These are phyloP conservation scores for Cnidoscolus chayamansa DNA, from an alignment of 441 rosid species.

Conservation along the genomic window DNA sequence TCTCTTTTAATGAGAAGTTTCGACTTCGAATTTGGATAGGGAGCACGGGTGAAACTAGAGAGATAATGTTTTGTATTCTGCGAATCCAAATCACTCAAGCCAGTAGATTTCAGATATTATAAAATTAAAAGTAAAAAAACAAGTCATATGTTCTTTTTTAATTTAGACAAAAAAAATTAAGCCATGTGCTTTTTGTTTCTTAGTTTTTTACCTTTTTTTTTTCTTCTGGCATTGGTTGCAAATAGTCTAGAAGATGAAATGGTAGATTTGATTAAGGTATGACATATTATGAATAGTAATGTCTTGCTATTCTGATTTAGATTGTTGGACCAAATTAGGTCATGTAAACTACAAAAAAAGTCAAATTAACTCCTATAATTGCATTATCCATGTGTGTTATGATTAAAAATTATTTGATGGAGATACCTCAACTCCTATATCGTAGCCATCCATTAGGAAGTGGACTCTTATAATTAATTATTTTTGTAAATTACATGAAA, in stretches of 20 bases:
- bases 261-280: not conserved
- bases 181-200: not conserved
- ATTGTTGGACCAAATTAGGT: not conserved
- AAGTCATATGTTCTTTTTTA: too few relatives aligned
- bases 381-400: not conserved
- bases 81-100: too few relatives aligned
- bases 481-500: not conserved
- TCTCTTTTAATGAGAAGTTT: too few relatives aligned
- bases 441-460: not conserved
- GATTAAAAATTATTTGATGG: slow-evolving; percentile 14
- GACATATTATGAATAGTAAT: not conserved
- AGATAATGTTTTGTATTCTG: too few relatives aligned
- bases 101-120: too few relatives aligned
- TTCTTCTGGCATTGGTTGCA: not conserved
- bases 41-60: too few relatives aligned
- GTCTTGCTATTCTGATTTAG: not conserved
- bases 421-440: not conserved
- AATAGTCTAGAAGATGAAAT: not conserved
- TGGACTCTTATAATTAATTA: not conserved
- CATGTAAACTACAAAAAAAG: not conserved
- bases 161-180: not conserved
- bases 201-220: not conserved
- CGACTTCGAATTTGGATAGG: too few relatives aligned
- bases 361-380: not conserved
- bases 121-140: too few relatives aligned